These are phyloP conservation scores for Alternaria longipes DNA, from an alignment of 2,329 filamentous ascomycete species.

Conservation along the genomic window DNA sequence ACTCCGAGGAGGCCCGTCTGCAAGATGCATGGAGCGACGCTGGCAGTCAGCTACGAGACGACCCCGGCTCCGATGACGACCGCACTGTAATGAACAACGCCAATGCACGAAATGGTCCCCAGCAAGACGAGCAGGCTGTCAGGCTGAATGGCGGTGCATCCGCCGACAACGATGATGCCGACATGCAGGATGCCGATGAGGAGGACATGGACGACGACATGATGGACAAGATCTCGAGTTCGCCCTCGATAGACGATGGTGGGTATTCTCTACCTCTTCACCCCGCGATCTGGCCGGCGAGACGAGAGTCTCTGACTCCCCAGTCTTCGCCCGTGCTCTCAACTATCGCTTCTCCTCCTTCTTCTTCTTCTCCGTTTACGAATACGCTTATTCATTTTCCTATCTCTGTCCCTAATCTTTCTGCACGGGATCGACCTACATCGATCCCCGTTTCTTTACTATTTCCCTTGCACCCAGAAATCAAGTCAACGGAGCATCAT, in stretches of 20 bases:
- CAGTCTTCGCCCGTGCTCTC: slow-evolving; percentile 40
- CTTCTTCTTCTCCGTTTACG: slow-evolving; percentile 55
- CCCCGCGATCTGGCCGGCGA: slow-evolving; percentile 50
- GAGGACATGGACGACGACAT: slow-evolving; percentile 84
- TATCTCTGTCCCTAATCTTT: slow-evolving; percentile 35
- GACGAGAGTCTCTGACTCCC: slow-evolving; percentile 55
- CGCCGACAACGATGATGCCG: slow-evolving; percentile 57
- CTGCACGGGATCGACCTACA: slow-evolving; percentile 41
- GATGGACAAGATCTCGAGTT: slow-evolving; percentile 99
- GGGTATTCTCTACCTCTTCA: slow-evolving; percentile 66
- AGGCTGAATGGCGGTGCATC: slow-evolving; percentile 48
- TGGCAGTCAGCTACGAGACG: slow-evolving; percentile 50
- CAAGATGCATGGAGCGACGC: slow-evolving; percentile 62
- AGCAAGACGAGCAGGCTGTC: slow-evolving; percentile 46
- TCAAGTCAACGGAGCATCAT: slow-evolving; percentile 58
- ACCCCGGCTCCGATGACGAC: slow-evolving; percentile 69
- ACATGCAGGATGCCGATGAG: slow-evolving; percentile 71
- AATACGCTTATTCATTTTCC: slow-evolving; percentile 57
- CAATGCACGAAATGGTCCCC: slow-evolving; percentile 26
- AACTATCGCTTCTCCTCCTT: slow-evolving; percentile 35
- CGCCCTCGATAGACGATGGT: slow-evolving; percentile 99
- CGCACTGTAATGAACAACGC: slow-evolving; percentile 33
- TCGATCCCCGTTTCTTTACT: slow-evolving; percentile 49
- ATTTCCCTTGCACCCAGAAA: slow-evolving; percentile 29
- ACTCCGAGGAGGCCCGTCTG: slow-evolving; percentile 74